Evolutionary conservation across 495 filamentous ascomycete genomes (phyloP).

Genomic region (Penicillium atrosanguineum): DNA sequence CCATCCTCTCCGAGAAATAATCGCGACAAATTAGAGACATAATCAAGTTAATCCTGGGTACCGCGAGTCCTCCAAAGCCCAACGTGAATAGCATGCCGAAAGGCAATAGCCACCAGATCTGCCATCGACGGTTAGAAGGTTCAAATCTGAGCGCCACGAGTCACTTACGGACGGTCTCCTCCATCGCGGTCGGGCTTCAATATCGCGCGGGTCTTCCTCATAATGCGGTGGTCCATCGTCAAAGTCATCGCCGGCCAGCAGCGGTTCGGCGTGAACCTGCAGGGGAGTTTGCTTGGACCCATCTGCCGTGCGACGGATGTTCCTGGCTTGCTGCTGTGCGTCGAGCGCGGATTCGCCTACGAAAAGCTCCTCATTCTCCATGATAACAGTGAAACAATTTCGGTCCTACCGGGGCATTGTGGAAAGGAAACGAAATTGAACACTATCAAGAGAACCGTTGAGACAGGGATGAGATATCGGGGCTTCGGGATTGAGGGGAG

Average conservation of each 20-base stretch:
- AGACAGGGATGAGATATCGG: background rate
- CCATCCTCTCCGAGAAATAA: constrained; percentile 64
- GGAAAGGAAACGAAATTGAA: constrained; percentile 1
- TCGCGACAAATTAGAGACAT: constrained; percentile 75
- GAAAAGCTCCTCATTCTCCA: constrained; percentile 31
- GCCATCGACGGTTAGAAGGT: background rate
- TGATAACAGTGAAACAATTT: constrained; percentile 3
- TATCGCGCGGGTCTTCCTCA: constrained; percentile 1
- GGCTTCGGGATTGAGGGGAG: background rate
- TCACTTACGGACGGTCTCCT: constrained; percentile 23
- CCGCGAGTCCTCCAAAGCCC: constrained; percentile 77
- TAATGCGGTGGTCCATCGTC: constrained; percentile 10
- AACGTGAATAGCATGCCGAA: constrained; percentile 75
- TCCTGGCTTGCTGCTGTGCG: constrained; percentile 10
- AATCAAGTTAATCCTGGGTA: constrained; percentile 79
- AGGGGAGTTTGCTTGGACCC: constrained; percentile 8
- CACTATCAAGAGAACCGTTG: constrained; percentile 7
- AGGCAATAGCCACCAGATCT: constrained; percentile 84
- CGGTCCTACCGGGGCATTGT: constrained; percentile 1
- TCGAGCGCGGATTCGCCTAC: constrained; percentile 20
- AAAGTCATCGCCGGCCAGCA: constrained; percentile 9
- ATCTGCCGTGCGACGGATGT: constrained; percentile 1
- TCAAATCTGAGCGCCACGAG: background rate
- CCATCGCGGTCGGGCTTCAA: constrained; percentile 19
- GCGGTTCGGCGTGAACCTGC: constrained; percentile 13